phyloP scores from a whole-genome alignment of 2,329 filamentous ascomycete genomes.

The Chaetomiaceae sp. region DNA sequence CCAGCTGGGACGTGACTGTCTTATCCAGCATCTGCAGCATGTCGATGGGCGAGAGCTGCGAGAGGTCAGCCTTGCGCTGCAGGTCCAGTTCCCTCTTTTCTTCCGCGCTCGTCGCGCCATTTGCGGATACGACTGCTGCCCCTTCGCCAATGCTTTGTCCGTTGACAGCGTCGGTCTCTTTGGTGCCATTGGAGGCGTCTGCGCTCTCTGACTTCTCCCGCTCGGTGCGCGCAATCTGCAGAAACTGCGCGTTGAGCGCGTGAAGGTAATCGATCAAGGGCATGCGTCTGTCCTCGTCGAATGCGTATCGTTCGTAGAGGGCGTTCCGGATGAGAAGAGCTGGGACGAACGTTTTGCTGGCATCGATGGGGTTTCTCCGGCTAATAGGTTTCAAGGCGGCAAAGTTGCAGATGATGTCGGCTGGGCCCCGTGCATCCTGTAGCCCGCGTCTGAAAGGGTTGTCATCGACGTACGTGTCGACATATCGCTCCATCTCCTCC shows the following conservation, averaged over 20 bases:
- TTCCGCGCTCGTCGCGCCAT: not conserved
- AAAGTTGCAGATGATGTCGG: conserved; percentile 3
- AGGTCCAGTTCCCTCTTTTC: not conserved
- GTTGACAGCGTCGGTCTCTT: not conserved
- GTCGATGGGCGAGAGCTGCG: conserved; percentile 24
- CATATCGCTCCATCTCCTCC: conserved; percentile 23
- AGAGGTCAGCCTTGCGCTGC: conserved; percentile 1
- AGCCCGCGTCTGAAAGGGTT: conserved; percentile 14
- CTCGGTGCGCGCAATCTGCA: not conserved
- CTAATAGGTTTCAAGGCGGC: no score
- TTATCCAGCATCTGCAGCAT: conserved; percentile 26
- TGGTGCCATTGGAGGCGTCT: not conserved
- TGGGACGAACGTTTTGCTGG: not conserved
- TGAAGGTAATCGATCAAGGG: conserved; percentile 17
- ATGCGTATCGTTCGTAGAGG: conserved; percentile 12
- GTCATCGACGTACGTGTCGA: conserved; percentile 13
- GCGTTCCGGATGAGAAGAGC: conserved; percentile 11
- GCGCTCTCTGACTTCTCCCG: not conserved
- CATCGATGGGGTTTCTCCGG: no score
- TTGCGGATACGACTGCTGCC: not conserved
- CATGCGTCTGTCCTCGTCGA: not conserved
- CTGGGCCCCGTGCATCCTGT: not conserved
- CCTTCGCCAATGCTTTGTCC: not conserved
- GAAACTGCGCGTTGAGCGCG: not conserved
- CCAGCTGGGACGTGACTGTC: conserved; percentile 20